Evolutionary conservation across 108 stramenopile genomes (phyloP), one percentile per base, ranked within the genome.

Genomic region (Stephanodiscus minutulus): DNA sequence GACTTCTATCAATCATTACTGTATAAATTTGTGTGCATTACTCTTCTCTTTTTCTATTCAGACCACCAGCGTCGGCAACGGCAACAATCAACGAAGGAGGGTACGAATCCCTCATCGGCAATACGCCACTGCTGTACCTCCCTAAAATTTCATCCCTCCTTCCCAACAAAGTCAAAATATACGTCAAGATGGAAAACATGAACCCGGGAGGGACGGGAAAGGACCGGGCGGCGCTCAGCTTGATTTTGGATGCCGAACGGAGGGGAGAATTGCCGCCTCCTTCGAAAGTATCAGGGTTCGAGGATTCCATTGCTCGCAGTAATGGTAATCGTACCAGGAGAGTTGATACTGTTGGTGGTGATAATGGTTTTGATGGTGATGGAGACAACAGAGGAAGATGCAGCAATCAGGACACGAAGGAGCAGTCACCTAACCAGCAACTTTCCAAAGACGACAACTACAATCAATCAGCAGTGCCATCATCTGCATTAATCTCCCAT

Each of bases 171-270:
- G 82, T 88, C 41, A 75, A 71, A 47, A 83, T 94, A 27, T 89
- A 68, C 62, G 90, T 85, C 29, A 92, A 96, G 65, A 88, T 91
- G 90, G 94, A 96, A 69, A 69, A 57, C 57, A 41, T 85, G 68
- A 96, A 96, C 83, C 92, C 94, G 8, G 91, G 91, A 21, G 97
- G 91, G 12, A 97, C 98, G 12, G 96, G 96, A 17, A 98, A 98
- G 78, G 96, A 97, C 66, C 84, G 98, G 1, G 88, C 96, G 1
- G 98, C 96, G 21, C 66, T 83, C 22, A 74, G 61, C 54, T 97
- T 98, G 96, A 87, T 98, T 60, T 66, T 77, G 27, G 71, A 74
- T 17, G 92, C 91, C 0, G 97, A 97, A 77, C 13, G 64, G 46
- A 61, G 81, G 17, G 83, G 83, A 31, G 62, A 71, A 27, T 72